Base-by-base conservation (phyloP, 2,329 filamentous ascomycete species). In the Aspergillus sp. region DNA sequence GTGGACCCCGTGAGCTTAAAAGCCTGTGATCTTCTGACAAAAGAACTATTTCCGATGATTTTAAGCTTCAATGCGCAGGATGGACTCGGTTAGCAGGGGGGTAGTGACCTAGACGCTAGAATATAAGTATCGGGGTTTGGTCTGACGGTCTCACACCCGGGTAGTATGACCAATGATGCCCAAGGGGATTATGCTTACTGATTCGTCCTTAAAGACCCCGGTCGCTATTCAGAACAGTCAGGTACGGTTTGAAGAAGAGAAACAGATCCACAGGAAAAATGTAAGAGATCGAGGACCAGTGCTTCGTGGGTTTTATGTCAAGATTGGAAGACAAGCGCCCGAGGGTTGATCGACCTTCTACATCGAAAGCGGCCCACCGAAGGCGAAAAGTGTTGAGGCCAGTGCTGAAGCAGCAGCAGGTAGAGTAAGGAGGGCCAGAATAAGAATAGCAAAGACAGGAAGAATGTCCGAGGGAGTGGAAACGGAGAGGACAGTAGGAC, bases 261-360 rank as follows among this genome's bases (percentile, higher is more conserved):
- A 30, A 13, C 32, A 13, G 47, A 32, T 49, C 27, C 21, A 21
- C 25, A 57, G 41, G 41, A 6, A 17, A 39, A 30, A 49, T 36
- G 25, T 27, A n/a, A 13, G 8, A 55, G 39, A 23, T 36, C 21
- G 42, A 44, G 13, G 41, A 36, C 53, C 42, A 32, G 23, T 32
- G 38, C 53, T 44, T 55, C 53, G 53, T 42, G 23, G 53, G 30
- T 47, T 55, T 55, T 19, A 62, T 50, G 38, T 50, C 27, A 41
- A 54, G 42, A 38, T 21, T 27, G 47, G 36, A 54, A 38, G 32
- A 50, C 15, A 32, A 52, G 51, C 39, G 39, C 42, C 53, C 41
- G 39, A 36, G n/a, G 56, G 48, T 52, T 52, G 55, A 59, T 61
- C 52, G 58, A 59, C 48, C 54, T 53, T 21, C 55, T 47, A 58